Percentiles rank a stretch among this genome's conserved stretches.
phyloP scores from a whole-genome alignment of 768 basidiomycete species.

The Rhizopogon roseolus region DNA sequence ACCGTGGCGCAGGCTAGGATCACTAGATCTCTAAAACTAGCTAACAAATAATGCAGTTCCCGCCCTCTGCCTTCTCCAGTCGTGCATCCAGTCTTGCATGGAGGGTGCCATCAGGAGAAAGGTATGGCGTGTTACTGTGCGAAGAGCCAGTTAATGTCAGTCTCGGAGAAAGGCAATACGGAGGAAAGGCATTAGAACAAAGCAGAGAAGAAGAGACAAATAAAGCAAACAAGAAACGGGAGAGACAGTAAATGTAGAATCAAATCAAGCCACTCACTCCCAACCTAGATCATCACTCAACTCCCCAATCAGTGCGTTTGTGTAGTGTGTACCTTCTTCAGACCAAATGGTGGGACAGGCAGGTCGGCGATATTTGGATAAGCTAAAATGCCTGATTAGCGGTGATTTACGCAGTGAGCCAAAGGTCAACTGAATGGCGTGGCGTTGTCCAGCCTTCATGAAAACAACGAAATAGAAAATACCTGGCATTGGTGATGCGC shows the following conservation, averaged over 20 bases:
- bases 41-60: slow-evolving; percentile 43
- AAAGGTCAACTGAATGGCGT: not conserved
- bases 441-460: not conserved
- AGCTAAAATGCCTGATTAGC: not conserved
- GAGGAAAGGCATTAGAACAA: too few relatives aligned
- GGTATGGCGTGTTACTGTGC: slow-evolving; percentile 42
- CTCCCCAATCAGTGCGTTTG: slow-evolving; percentile 30
- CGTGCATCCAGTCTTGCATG: slow-evolving; percentile 41
- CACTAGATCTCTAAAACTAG: not conserved
- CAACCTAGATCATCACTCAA: slow-evolving; percentile 44
- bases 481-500: not conserved
- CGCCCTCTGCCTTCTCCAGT: slow-evolving; percentile 30
- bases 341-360: slow-evolving; percentile 5
- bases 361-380: not conserved
- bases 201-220: too few relatives aligned
- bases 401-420: too few relatives aligned
- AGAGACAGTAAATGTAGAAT: not conserved
- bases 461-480: not conserved
- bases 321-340: slow-evolving; percentile 11
- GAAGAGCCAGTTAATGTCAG: not conserved
- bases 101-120: slow-evolving; percentile 41
- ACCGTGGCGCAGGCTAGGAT: too few relatives aligned
- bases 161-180: too few relatives aligned
- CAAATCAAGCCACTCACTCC: slow-evolving; percentile 35
- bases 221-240: too few relatives aligned